These are phyloP conservation scores for Boletales sp. DNA, from an alignment of 768 basidiomycete genomes.

Conservation along the genomic window DNA sequence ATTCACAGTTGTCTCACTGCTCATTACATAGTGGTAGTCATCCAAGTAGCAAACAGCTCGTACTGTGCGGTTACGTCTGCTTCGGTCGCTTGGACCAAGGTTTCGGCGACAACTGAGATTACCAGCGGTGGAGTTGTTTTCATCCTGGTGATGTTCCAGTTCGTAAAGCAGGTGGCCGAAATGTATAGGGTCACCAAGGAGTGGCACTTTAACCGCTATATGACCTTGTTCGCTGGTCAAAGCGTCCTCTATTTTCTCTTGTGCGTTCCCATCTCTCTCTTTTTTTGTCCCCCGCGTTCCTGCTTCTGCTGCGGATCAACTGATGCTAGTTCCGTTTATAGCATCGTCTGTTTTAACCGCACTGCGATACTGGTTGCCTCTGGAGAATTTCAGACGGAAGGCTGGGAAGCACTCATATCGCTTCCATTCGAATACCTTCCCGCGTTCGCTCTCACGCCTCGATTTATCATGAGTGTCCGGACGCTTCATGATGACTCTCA, in stretches of 20 bases:
- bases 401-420: neutral
- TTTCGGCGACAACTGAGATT: neutral
- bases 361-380: neutral
- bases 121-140: slow-evolving; percentile 3
- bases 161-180: neutral
- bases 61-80: slow-evolving; percentile 3
- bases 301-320: neutral
- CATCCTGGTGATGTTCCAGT: slow-evolving; percentile 2
- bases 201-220: slow-evolving; percentile 7
- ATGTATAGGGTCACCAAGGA: slow-evolving; percentile 2
- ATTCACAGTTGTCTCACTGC: neutral
- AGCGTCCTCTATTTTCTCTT: slow-evolving; percentile 11
- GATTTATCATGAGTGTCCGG: slow-evolving; percentile 9
- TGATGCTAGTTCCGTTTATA: neutral
- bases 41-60: neutral
- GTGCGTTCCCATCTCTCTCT: neutral
- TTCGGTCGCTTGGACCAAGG: slow-evolving; percentile 1
- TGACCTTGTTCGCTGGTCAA: slow-evolving; percentile 4
- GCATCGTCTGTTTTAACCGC: slow-evolving; percentile 8
- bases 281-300: no score
- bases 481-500: neutral
- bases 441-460: slow-evolving; percentile 7
- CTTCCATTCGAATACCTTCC: slow-evolving; percentile 5
- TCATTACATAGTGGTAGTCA: neutral
- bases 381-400: slow-evolving; percentile 1